phyloP scores from a whole-genome alignment of 2,329 filamentous ascomycete genomes.

The Tolypocladium ophioglossoides region DNA sequence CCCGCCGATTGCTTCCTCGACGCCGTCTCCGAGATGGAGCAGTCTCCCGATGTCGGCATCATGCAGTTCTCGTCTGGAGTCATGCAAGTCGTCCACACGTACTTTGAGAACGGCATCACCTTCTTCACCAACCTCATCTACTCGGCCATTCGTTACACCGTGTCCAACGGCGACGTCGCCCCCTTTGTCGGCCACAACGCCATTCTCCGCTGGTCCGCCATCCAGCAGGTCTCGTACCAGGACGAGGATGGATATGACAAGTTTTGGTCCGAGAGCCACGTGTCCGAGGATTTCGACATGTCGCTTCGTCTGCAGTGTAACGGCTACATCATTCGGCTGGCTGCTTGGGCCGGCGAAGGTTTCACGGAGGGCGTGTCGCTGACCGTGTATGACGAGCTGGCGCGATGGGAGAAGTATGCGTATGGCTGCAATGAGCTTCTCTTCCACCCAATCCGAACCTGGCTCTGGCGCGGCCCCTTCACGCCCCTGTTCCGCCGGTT shows the following conservation, averaged over 20 bases:
- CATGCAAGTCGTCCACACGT: conserved; percentile 68
- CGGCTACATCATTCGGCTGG: conserved; percentile 63
- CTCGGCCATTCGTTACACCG: conserved; percentile 66
- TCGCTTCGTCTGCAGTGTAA: conserved; percentile 62
- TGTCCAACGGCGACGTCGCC: conserved; percentile 65
- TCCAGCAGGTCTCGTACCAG: conserved; percentile 61
- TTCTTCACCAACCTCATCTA: conserved; percentile 69
- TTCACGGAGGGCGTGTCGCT: conserved; percentile 79
- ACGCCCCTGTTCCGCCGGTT: conserved; percentile 70
- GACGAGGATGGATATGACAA: conserved; percentile 66
- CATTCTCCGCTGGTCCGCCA: conserved; percentile 62
- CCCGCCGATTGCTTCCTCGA: conserved; percentile 69
- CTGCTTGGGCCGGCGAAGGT: conserved; percentile 62
- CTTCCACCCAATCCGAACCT: conserved; percentile 67
- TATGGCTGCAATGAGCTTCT: conserved; percentile 76
- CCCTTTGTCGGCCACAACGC: conserved; percentile 78
- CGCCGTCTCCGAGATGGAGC: conserved; percentile 73
- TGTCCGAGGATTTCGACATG: conserved; percentile 78
- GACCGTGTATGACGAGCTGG: conserved; percentile 75
- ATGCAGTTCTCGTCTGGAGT: conserved; percentile 69
- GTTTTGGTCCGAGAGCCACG: conserved; percentile 72
- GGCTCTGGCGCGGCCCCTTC: conserved; percentile 64
- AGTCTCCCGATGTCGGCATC: conserved; percentile 67
- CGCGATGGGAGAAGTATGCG: conserved; percentile 80
- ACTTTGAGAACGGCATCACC: conserved; percentile 60